Evolutionary conservation across 495 filamentous ascomycete species (phyloP), one percentile per base, ranked within the genome.

Genomic region (Pseudoneurospora amorphoporcata): DNA sequence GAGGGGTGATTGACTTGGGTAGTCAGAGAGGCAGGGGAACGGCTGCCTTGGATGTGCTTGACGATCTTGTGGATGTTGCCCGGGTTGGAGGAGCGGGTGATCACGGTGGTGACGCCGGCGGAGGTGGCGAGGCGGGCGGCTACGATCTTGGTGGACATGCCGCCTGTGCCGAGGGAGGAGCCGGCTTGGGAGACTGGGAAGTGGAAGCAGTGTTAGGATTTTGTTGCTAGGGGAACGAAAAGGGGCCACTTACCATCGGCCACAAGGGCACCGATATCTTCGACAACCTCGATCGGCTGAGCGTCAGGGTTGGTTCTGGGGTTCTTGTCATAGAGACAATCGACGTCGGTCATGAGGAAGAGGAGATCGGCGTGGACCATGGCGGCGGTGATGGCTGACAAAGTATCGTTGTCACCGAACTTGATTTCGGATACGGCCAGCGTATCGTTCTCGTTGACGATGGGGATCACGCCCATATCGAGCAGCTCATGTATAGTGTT

Each of bases 391-490:
- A 99, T 97, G 47, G 96, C 95, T 40, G 93, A 96, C 39, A 99
- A 84, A 16, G 95, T 99, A 82, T 99, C 95, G 76, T 99, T 99
- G 84, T 99, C 95, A 73, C 95, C 95, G 77, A 99, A 99, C 87
- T 98, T 98, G 80, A 99, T 98, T 88, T 99, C 95, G 65, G 95
- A 91, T 77, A 99, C 95, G 53, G 94, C 92, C 61, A 99, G 82
- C 7, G 96, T 99, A 81, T 99, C 95, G 80, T 99, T 99, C 81
- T 99, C 95, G 76, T 99, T 99, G 72, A 99, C 95, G 74, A 99
- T 97, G 3, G 95, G 96, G 73, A 99, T 95, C 14, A 98, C 94
- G 1, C 93, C 93, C 95, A 98, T 97, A 73, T 92, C 89, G 41
- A 99, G 85, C 29, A 99, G 86, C 81, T 97, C 94, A 42, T 87